Percentiles rank a stretch among this genome's conserved stretches.
Conservation (phyloP, 176 grass and related monocot genomes). For the Musa schizocarpa region DNA sequence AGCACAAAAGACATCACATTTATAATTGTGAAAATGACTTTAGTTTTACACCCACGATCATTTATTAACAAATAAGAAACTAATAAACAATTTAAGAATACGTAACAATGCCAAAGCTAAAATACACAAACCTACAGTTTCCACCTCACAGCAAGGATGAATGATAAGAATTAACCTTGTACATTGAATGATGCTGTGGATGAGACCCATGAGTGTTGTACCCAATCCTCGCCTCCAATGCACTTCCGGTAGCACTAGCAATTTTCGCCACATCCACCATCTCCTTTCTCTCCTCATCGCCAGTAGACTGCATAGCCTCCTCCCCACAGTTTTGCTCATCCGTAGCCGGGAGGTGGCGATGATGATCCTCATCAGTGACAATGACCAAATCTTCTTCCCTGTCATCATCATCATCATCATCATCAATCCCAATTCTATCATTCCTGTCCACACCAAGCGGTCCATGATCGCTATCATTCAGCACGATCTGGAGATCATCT, state of each 20-base stretch:
- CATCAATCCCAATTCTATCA: conserved; percentile 23
- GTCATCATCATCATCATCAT: conserved; percentile 69
- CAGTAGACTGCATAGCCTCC: conserved; percentile 25
- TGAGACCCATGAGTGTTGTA: conserved; percentile 67
- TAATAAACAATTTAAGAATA: not conserved
- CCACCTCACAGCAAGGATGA: not conserved
- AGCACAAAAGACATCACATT: not conserved
- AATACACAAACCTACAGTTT: not conserved
- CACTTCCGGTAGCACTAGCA: not conserved
- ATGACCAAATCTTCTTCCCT: conserved; percentile 61
- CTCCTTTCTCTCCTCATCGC: conserved; percentile 60
- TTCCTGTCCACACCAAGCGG: conserved; percentile 14
- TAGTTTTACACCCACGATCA: not conserved
- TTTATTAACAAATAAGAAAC: not conserved
- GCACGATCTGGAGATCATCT: conserved; percentile 90
- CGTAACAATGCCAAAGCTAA: not conserved
- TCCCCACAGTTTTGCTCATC: conserved; percentile 90
- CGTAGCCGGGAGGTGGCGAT: conserved; percentile 44
- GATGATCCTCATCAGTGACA: conserved; percentile 43
- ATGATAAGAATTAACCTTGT: conserved; percentile 75
- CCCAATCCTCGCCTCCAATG: conserved; percentile 40
- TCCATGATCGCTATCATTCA: conserved; percentile 73
- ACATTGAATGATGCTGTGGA: conserved; percentile 83
- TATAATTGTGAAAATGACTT: not conserved
- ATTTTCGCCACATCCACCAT: not conserved